These are phyloP conservation scores for Hypoxylon subgilvum DNA, from an alignment of 495 filamentous ascomycete genomes.

Conservation along the genomic window DNA sequence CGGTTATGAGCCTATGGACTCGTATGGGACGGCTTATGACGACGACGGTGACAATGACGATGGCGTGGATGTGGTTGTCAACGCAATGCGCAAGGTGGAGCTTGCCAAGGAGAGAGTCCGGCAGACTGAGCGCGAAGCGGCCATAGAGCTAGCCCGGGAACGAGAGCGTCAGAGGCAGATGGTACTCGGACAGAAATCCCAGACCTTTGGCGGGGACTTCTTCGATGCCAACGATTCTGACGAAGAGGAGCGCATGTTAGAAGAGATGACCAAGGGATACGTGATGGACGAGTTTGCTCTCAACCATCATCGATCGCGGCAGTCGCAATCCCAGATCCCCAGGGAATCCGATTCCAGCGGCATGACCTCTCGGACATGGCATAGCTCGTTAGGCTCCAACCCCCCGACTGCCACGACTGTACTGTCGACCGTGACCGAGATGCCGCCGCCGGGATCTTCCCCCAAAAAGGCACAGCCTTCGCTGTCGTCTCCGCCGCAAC, in stretches of 20 bases:
- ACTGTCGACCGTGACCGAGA: slow-evolving; percentile 79
- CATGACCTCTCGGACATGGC: slow-evolving; percentile 83
- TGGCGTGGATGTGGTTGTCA: slow-evolving; percentile 57
- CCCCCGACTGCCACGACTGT: slow-evolving; percentile 73
- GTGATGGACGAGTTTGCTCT: slow-evolving; percentile 88
- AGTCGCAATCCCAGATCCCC: slow-evolving; percentile 68
- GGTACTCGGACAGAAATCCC: slow-evolving; percentile 32
- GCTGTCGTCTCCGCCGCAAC: slow-evolving; percentile 54
- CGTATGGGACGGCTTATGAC: slow-evolving; percentile 42
- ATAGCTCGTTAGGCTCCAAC: slow-evolving; percentile 82
- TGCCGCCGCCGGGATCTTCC: slow-evolving; percentile 43
- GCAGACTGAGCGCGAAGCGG: slow-evolving; percentile 74
- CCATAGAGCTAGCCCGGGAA: slow-evolving; percentile 65
- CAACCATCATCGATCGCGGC: slow-evolving; percentile 28
- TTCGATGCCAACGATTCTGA: slow-evolving; percentile 79
- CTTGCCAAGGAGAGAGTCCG: slow-evolving; percentile 78
- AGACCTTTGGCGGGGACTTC: slow-evolving; percentile 44
- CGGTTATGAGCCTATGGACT: slow-evolving; percentile 77
- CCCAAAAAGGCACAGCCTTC: slow-evolving; percentile 41
- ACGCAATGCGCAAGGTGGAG: slow-evolving; percentile 73
- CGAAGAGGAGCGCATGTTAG: slow-evolving; percentile 88
- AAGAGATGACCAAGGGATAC: slow-evolving; percentile 90
- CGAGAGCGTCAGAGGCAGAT: slow-evolving; percentile 54
- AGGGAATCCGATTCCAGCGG: slow-evolving; percentile 89
- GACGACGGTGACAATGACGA: slow-evolving; percentile 45